Evolutionary conservation across 192 early-diverging fungal genomes (phyloP).

Genomic region (Geosiphon pyriformis): DNA sequence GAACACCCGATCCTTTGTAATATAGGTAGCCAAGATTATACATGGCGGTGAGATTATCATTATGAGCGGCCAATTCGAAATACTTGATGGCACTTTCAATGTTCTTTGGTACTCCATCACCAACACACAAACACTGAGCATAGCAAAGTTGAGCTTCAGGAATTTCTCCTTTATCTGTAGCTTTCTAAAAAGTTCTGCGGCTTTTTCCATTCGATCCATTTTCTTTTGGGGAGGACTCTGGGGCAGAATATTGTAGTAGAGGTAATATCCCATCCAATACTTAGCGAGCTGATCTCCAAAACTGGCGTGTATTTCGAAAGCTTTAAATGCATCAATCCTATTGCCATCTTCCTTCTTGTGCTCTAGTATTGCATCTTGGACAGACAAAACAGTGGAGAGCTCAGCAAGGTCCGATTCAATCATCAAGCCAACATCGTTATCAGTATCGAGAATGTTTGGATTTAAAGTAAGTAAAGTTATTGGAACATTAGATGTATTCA

Average conservation of each 20-base stretch:
- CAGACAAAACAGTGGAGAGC: not conserved
- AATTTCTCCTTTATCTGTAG: slow-evolving; percentile 9
- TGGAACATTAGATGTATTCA: not conserved
- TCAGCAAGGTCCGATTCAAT: not conserved
- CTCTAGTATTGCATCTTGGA: slow-evolving; percentile 9
- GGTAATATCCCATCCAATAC: slow-evolving; percentile 24
- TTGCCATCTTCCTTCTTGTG: slow-evolving; percentile 10
- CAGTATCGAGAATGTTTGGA: not conserved
- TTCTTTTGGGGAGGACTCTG: not conserved
- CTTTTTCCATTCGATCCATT: slow-evolving; percentile 3
- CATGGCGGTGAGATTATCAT: slow-evolving; percentile 8
- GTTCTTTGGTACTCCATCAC: slow-evolving; percentile 12
- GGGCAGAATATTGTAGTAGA: slow-evolving; percentile 8
- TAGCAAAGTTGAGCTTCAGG: slow-evolving; percentile 23
- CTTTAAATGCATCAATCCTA: not conserved
- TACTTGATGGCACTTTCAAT: not conserved
- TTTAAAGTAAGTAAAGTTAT: not conserved
- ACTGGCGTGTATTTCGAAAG: slow-evolving; percentile 9
- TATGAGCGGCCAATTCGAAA: not conserved
- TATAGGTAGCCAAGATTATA: slow-evolving; percentile 5
- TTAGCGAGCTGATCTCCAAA: slow-evolving; percentile 13
- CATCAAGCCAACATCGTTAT: not conserved
- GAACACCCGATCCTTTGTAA: slow-evolving; percentile 3
- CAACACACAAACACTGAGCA: slow-evolving; percentile 25
- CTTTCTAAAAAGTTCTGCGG: slow-evolving; percentile 15